Base-by-base conservation (phyloP, 2,329 filamentous ascomycete genomes). In the Xylaria sp. region DNA sequence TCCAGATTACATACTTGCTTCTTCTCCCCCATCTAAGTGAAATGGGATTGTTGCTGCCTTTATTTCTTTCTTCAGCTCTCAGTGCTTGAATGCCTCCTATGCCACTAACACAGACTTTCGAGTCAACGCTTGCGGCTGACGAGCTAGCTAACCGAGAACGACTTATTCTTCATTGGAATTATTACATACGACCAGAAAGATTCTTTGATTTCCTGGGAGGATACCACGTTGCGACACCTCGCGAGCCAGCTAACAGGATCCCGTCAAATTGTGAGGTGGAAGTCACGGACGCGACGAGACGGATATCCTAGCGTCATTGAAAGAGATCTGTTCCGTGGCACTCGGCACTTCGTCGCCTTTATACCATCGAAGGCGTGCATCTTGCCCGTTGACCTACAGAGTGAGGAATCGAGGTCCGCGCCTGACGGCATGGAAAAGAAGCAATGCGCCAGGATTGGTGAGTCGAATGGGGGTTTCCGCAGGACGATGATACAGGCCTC, bases 391-490 rank as follows among this genome's bases (percentile, higher is more conserved):
- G 28, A 43, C 23, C 52, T 63, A n/a, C 52, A 13, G 1, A 46
- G 25, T 2, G 50, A 63, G 25, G 59, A 12, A 7, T 30, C 5
- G 39, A 3, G 41, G 6, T 9, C 20, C 0, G 20, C 30, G 58
- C 18, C 43, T 12, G 30, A 50, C 36, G 30, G 30, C 9, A 28
- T 12, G 5, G 9, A 34, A 34, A 56, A 30, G 34, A 63, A n/a
- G 45, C 53, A 13, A 28, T 66, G 15, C 46, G 59, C 0, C 50
- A 66, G n/a, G 52, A 66, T 36, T 66, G 52, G 64, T 52, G 64
- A 7, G 20, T 66, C 9, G 59, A 63, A 13, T 63, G 59, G 64
- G 64, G 58, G 3, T 15, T 66, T 43, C 23, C 18, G 2, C 28
- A 7, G 20, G 28, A 15, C 6, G 12, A 55, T 4, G 12, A 53